Conservation (phyloP, 1,284 basidiomycete species). For the Rhodotorula sp. region DNA sequence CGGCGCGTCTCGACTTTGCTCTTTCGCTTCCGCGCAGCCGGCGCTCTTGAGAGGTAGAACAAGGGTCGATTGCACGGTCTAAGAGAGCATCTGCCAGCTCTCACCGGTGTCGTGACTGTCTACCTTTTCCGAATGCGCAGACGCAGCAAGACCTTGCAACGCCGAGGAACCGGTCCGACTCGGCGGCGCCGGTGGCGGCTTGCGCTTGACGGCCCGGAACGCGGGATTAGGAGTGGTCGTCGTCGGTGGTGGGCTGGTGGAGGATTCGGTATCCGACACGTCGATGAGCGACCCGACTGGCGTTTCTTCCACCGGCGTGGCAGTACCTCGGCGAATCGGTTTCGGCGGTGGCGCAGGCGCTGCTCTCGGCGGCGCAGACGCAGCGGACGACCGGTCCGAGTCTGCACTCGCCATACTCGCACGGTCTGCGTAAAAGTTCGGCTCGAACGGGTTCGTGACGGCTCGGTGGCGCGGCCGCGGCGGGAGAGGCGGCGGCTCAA, state of each 20-base stretch:
- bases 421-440: background rate
- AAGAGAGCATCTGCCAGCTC: constrained; percentile 5
- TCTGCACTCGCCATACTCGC: too few relatives aligned
- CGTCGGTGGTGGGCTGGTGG: background rate
- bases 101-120: constrained; percentile 1
- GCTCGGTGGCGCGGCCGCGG: background rate
- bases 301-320: background rate
- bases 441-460: constrained; percentile 12
- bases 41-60: too few relatives aligned
- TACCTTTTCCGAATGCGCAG: background rate
- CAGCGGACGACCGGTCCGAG: background rate
- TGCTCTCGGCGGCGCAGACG: background rate
- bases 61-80: background rate
- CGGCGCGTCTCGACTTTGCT: background rate
- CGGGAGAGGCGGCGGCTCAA: constrained; percentile 5
- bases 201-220: constrained; percentile 18
- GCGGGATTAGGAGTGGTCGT: background rate
- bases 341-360: constrained; percentile 10
- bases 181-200: constrained; percentile 6
- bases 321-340: background rate
- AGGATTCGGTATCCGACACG: background rate
- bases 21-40: too few relatives aligned
- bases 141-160: background rate
- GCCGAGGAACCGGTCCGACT: background rate
- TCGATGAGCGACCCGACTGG: constrained; percentile 9